A percentile compares a stretch with the other conserved stretches of the same genome.
Evolutionary conservation across 306 rosid genomes (phyloP).

Genomic region (Cercis canadensis): DNA sequence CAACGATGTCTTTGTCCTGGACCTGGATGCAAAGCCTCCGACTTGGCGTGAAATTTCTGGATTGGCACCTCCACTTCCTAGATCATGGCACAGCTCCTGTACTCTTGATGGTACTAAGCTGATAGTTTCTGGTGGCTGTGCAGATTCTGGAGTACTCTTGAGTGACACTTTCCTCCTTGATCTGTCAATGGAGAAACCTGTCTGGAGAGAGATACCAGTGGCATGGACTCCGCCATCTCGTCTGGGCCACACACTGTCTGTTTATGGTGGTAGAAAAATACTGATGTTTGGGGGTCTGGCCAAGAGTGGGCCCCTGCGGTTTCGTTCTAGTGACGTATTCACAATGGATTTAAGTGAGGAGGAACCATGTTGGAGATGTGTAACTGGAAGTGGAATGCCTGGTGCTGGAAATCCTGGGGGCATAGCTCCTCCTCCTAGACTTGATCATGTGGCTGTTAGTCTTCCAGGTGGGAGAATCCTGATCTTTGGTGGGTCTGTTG

Average conservation of each 20-base stretch:
- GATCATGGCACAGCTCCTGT: conserved; percentile 99
- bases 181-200: conserved; percentile 94
- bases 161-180: conserved; percentile 97
- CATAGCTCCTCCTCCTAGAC: conserved; percentile 98
- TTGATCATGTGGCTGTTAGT: conserved; percentile 96
- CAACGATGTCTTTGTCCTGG: conserved; percentile 93
- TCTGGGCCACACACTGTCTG: conserved; percentile 91
- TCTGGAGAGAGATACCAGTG: conserved; percentile 98
- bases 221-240: conserved; percentile 99
- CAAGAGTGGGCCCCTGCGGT: conserved; percentile 95
- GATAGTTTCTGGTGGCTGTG: conserved; percentile 99
- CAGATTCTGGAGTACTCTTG: conserved; percentile 97
- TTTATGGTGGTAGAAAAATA: conserved; percentile 97
- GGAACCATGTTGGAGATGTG: conserved; percentile 98
- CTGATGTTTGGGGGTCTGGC: conserved; percentile 99
- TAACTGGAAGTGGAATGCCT: conserved; percentile 95
- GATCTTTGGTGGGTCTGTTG: conserved; percentile 98
- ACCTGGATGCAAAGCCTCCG: conserved; percentile 94
- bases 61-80: conserved; percentile 97
- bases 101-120: conserved; percentile 98
- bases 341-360: conserved; percentile 98
- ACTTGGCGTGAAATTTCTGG: conserved; percentile 99
- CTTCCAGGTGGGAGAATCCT: conserved; percentile 98
- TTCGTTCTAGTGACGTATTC: conserved; percentile 96
- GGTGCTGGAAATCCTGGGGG: conserved; percentile 99